A percentile compares a stretch with the other conserved stretches of the same genome.
Conservation (phyloP, 2,329 filamentous ascomycete species). For the Fusarium sublunatum region DNA sequence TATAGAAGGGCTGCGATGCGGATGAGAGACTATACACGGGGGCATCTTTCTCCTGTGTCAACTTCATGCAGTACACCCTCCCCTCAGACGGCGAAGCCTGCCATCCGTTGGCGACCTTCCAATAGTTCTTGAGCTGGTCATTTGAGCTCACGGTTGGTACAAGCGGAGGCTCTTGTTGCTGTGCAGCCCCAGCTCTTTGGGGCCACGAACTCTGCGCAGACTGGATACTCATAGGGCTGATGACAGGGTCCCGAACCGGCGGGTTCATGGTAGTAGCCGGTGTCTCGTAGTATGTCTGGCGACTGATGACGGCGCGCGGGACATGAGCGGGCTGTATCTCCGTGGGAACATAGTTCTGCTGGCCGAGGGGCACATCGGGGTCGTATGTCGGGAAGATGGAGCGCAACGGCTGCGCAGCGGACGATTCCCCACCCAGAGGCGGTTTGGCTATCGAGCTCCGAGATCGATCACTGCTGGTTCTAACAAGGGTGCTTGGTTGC, state of each 20-base stretch:
- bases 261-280: constrained; percentile 19
- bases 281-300: constrained; percentile 65
- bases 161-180: constrained; percentile 54
- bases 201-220: constrained; percentile 41
- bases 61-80: constrained; percentile 67
- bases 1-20: constrained; percentile 72
- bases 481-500: constrained; percentile 61
- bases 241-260: constrained; percentile 38
- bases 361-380: constrained; percentile 71
- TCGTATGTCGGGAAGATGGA: constrained; percentile 85
- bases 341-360: constrained; percentile 77
- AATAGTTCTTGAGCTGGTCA: constrained; percentile 72
- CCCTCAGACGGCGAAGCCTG: constrained; percentile 70
- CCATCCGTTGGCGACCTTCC: constrained; percentile 78
- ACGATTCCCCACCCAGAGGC: constrained; percentile 55
- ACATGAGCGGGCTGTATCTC: constrained; percentile 72
- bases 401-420: constrained; percentile 58
- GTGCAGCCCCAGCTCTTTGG: constrained; percentile 47
- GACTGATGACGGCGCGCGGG: constrained; percentile 72
- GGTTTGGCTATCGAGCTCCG: constrained; percentile 68
- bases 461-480: constrained; percentile 62
- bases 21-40: constrained; percentile 76
- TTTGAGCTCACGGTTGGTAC: constrained; percentile 65
- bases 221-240: constrained; percentile 38
- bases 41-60: constrained; percentile 67